These are phyloP conservation scores for Erythrobasidium hasegawianum DNA, from an alignment of 1,284 basidiomycete species.

Conservation along the genomic window DNA sequence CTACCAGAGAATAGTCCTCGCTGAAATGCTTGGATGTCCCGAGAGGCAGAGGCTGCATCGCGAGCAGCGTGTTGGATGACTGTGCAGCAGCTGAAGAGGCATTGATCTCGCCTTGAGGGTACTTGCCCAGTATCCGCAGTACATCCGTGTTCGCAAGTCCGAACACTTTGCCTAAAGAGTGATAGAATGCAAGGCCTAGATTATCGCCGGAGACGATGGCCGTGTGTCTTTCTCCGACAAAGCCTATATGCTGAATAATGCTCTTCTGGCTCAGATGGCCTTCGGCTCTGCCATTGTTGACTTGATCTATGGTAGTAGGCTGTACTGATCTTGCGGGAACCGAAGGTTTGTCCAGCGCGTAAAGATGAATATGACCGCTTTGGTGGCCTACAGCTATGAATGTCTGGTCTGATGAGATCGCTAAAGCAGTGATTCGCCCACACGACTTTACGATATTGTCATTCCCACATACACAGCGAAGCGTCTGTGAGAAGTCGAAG, in stretches of 20 bases:
- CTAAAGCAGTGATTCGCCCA: slow-evolving; percentile 85
- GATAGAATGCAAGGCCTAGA: slow-evolving; percentile 87
- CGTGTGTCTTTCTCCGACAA: slow-evolving; percentile 90
- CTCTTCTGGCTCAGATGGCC: slow-evolving; percentile 68
- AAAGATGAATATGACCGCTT: slow-evolving; percentile 80
- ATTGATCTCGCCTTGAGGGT: slow-evolving; percentile 53
- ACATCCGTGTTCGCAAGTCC: slow-evolving; percentile 95
- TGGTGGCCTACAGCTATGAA: slow-evolving; percentile 86
- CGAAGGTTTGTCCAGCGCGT: slow-evolving; percentile 67
- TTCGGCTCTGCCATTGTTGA: slow-evolving; percentile 80
- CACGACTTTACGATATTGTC: slow-evolving; percentile 59
- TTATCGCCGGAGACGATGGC: slow-evolving; percentile 90
- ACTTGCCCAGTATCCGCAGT: slow-evolving; percentile 86
- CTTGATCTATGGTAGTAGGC: slow-evolving; percentile 64
- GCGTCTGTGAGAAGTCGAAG: slow-evolving; percentile 84
- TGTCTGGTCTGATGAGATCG: slow-evolving; percentile 89
- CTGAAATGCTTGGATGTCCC: slow-evolving; percentile 71
- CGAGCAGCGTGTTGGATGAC: slow-evolving; percentile 56
- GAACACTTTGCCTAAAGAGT: slow-evolving; percentile 87
- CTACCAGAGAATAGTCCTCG: slow-evolving; percentile 78
- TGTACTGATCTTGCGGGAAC: slow-evolving; percentile 61
- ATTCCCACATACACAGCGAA: slow-evolving; percentile 71
- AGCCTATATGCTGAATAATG: slow-evolving; percentile 78
- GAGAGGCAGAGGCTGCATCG: slow-evolving; percentile 76
- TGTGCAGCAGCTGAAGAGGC: not conserved